Evolutionary conservation across 2,329 filamentous ascomycete genomes (phyloP).

Genomic region (Diaporthe batatas): DNA sequence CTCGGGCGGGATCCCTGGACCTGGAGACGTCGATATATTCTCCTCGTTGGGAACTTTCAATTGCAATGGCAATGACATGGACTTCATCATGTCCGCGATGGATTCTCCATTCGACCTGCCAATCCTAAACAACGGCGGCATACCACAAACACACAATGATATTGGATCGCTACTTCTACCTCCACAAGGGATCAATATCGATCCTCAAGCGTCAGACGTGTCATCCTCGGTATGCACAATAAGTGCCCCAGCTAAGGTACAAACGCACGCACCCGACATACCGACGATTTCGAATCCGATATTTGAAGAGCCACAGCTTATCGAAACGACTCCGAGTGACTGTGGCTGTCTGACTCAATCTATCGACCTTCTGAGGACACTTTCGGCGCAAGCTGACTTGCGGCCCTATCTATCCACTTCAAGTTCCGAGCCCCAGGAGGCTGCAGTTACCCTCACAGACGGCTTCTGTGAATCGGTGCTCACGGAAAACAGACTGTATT

Average conservation of each 20-base stretch:
- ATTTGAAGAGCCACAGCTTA: neutral
- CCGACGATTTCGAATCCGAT: neutral
- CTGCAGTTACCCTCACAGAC: neutral
- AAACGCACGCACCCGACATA: neutral
- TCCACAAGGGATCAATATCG: neutral
- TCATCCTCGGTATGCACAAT: neutral
- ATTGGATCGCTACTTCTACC: neutral
- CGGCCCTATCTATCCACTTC: neutral
- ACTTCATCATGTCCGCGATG: slow-evolving; percentile 7
- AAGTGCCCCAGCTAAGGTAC: neutral
- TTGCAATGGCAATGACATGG: neutral
- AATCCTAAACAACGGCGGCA: neutral
- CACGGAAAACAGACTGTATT: neutral
- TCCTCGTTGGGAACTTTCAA: neutral
- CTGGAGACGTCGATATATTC: neutral
- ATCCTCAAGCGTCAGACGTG: neutral
- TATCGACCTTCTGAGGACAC: neutral
- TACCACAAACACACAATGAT: neutral
- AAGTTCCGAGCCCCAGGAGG: neutral
- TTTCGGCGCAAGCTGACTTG: neutral
- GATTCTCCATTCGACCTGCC: neutral
- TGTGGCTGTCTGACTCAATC: slow-evolving; percentile 7
- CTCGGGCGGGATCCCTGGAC: neutral
- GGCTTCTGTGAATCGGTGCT: neutral
- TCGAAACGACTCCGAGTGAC: neutral